Percentiles rank a stretch among this genome's conserved stretches.
These are phyloP conservation scores for Termitomyces sp. DNA, from an alignment of 1,284 basidiomycete genomes.

Conservation along the genomic window DNA sequence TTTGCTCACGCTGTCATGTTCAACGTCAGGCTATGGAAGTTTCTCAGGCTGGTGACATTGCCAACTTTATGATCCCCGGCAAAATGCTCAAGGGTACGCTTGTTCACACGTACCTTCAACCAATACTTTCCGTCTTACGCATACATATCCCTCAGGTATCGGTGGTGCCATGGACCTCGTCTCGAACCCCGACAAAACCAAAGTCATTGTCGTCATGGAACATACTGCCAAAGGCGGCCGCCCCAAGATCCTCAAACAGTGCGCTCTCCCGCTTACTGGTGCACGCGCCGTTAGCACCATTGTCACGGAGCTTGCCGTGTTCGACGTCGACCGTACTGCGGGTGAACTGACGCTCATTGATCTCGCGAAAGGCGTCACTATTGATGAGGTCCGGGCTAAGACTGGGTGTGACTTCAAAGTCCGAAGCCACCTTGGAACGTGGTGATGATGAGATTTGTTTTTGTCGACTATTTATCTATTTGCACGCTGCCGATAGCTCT, in stretches of 20 bases:
- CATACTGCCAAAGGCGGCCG: slow-evolving; percentile 87
- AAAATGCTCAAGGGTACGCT: slow-evolving; percentile 77
- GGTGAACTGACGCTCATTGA: slow-evolving; percentile 78
- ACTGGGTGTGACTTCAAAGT: slow-evolving; percentile 78
- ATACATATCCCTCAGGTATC: slow-evolving; percentile 51
- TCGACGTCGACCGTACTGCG: slow-evolving; percentile 76
- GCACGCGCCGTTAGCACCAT: slow-evolving; percentile 83
- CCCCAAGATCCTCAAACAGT: slow-evolving; percentile 83
- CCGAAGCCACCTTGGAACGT: slow-evolving; percentile 35
- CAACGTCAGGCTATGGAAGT: slow-evolving; percentile 86
- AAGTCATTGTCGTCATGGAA: slow-evolving; percentile 85
- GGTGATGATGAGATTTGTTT: slow-evolving; percentile 12
- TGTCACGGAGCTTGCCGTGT: slow-evolving; percentile 90
- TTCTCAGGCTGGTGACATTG: slow-evolving; percentile 88
- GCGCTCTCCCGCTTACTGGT: slow-evolving; percentile 85
- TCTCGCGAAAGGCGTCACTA: slow-evolving; percentile 74
- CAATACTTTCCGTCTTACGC: background rate
- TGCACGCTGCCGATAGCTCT: background rate
- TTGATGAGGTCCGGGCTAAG: slow-evolving; percentile 83
- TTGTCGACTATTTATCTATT: background rate
- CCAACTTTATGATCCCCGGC: slow-evolving; percentile 97
- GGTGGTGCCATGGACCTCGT: slow-evolving; percentile 97
- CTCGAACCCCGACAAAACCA: slow-evolving; percentile 88
- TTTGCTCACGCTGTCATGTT: background rate
- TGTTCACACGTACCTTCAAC: background rate